These are phyloP conservation scores for Avena insularis DNA, from an alignment of 176 grass and related monocot genomes.

Conservation along the genomic window DNA sequence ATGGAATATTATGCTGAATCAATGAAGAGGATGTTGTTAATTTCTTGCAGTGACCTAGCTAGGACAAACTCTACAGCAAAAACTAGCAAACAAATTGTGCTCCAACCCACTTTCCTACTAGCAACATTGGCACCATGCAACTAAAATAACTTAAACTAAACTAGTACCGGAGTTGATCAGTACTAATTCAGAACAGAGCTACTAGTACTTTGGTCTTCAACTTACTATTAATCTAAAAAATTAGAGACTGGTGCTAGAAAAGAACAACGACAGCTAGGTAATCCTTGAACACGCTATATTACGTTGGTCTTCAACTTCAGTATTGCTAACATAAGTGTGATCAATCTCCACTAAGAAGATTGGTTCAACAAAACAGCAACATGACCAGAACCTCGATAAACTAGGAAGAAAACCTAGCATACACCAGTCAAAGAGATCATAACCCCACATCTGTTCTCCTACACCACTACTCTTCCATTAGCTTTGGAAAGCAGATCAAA, in stretches of 20 bases:
- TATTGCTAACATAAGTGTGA: no score
- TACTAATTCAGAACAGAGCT: not conserved
- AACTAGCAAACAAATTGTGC: not conserved
- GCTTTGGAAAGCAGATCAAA: no score
- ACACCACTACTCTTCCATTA: not conserved
- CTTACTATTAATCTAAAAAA: conserved; percentile 30
- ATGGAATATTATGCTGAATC: not conserved
- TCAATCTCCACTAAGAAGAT: not conserved
- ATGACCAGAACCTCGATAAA: not conserved
- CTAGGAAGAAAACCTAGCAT: no score
- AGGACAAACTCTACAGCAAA: not conserved
- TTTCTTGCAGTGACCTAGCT: not conserved
- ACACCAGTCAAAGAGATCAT: not conserved
- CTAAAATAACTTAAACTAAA: not conserved
- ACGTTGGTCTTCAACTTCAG: no score
- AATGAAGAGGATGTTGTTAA: not conserved
- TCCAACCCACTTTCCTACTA: not conserved
- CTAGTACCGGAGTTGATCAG: no score
- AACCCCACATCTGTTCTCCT: conserved; percentile 19
- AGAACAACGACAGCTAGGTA: no score
- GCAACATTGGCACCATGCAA: not conserved
- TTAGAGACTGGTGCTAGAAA: no score
- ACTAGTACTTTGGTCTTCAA: not conserved
- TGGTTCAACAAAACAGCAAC: no score
- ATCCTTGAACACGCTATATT: no score